These are phyloP conservation scores for Phytophthora agathidicida DNA, from an alignment of 352 stramenopile species.

Conservation along the genomic window DNA sequence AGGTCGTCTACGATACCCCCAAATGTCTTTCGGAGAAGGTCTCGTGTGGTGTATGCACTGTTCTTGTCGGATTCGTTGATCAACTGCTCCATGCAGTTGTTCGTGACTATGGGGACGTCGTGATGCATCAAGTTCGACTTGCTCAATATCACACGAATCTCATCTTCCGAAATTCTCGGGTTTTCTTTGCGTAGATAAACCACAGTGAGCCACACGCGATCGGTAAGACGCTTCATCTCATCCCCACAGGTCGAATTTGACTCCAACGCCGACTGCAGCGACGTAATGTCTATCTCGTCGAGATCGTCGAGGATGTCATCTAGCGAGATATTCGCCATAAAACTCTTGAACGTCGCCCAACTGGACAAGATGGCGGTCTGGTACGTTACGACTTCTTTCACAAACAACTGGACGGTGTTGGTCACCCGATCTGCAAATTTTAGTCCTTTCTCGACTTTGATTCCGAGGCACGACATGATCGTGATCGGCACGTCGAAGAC, in stretches of 20 bases:
- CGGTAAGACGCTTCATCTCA: conserved; percentile 42
- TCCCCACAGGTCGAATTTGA: conserved; percentile 41
- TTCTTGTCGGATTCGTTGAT: conserved; percentile 17
- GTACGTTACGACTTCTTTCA: conserved; percentile 35
- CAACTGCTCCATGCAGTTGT: conserved; percentile 39
- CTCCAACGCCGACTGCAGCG: conserved; percentile 34
- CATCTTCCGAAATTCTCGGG: conserved; percentile 30
- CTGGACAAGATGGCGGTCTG: conserved; percentile 9
- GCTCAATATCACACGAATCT: conserved; percentile 40
- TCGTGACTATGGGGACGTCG: conserved; percentile 43
- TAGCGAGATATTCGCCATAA: conserved; percentile 28
- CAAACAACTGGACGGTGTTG: conserved; percentile 29
- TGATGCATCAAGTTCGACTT: conserved; percentile 54
- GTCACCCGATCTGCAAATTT: conserved; percentile 31
- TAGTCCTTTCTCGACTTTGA: conserved; percentile 24
- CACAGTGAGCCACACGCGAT: conserved; percentile 40
- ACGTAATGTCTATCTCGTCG: conserved; percentile 21
- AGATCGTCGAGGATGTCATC: conserved; percentile 23
- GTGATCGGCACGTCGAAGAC: conserved; percentile 48
- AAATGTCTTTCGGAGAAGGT: conserved; percentile 49
- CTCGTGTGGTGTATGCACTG: conserved; percentile 33
- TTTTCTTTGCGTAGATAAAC: conserved; percentile 40
- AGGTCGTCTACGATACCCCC: conserved; percentile 54
- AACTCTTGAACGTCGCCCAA: conserved; percentile 8
- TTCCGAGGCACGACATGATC: conserved; percentile 46